Evolutionary conservation across 2,329 filamentous ascomycete genomes (phyloP), one percentile per base, ranked within the genome.

Genomic region (Alternaria ethzedia): DNA sequence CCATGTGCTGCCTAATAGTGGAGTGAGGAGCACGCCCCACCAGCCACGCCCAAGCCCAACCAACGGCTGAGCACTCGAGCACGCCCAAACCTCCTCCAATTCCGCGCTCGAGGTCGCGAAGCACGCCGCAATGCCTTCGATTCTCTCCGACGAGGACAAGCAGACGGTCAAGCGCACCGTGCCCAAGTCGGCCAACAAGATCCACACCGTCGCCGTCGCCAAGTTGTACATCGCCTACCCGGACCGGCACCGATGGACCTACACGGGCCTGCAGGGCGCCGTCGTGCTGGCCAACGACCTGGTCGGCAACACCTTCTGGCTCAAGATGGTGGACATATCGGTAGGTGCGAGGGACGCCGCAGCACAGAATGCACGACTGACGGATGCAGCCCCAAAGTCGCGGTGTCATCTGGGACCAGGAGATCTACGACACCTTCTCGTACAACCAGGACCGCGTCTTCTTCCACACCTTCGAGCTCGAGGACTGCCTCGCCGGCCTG

Each of bases 391-490:
- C 75, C 15, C 65, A 73, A 63, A 69, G 65, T 64, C 74, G 75
- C 49, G 75, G 75, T 54, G 74, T 76, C 47, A 72, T 77, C 36
- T 77, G 75, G 75, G 75, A 77, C 65, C 95, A 98, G 83, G 96
- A 99, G 82, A 93, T 99, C 74, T 99, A 97, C 83, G 95, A 99
- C 72, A 90, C 89, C 54, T 98, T 97, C 86, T 86, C 86, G 67
- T 99, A 98, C 85, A 97, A 97, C 82, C 95, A 97, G 78, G 96
- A 99, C 79, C 90, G 96, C 65, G 95, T 93, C 64, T 99, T 97
- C 83, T 99, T 99, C 82, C 94, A 98, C 82, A 94, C 93, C 6
- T 99, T 99, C 78, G 96, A 99, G 83, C 87, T 97, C 59, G 94
- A 98, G 81, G 90, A 96, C 67, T 98, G 94, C 75, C 83, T 96